These are phyloP conservation scores for Lobulomyces angularis DNA, from an alignment of 192 early-diverging fungal genomes.

Conservation along the genomic window DNA sequence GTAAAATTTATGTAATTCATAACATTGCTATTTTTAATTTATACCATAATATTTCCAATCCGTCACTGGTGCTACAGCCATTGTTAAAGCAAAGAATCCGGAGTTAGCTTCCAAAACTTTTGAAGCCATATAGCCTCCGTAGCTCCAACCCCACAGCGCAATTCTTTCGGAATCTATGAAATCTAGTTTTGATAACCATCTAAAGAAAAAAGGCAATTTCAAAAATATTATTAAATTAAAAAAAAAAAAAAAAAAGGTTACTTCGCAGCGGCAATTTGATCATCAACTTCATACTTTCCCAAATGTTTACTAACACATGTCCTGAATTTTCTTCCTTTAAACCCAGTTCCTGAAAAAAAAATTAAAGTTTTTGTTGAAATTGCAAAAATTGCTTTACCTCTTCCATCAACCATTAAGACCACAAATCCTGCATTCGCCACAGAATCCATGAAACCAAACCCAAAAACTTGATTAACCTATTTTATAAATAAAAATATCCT, in stretches of 20 bases:
- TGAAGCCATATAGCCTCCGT: conserved; percentile 76
- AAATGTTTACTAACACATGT: conserved; percentile 60
- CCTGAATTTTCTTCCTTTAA: conserved; percentile 70
- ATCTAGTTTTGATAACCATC: conserved; percentile 29
- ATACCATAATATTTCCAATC: conserved; percentile 64
- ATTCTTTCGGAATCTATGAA: conserved; percentile 72
- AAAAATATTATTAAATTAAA: conserved; percentile 2
- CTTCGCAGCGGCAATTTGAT: conserved; percentile 76
- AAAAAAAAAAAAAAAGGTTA: conserved; percentile 9
- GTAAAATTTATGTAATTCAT: conserved; percentile 3
- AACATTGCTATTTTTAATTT: conserved; percentile 6
- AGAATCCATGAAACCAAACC: conserved; percentile 27
- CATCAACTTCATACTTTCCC: conserved; percentile 71
- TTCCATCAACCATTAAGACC: conserved; percentile 53
- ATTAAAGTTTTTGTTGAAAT: too few relatives aligned
- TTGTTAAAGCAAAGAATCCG: conserved; percentile 68
- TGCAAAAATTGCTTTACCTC: too few relatives aligned
- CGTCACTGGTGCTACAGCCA: conserved; percentile 94
- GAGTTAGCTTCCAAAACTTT: conserved; percentile 77
- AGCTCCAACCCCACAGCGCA: conserved; percentile 95
- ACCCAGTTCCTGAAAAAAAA: conserved; percentile 88
- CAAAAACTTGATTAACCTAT: conserved; percentile 16
- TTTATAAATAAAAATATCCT: too few relatives aligned
- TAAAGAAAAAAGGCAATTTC: background rate
- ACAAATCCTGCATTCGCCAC: conserved; percentile 35